These are phyloP conservation scores for Onygenales sp. DNA, from an alignment of 2,329 filamentous ascomycete species.

Conservation along the genomic window DNA sequence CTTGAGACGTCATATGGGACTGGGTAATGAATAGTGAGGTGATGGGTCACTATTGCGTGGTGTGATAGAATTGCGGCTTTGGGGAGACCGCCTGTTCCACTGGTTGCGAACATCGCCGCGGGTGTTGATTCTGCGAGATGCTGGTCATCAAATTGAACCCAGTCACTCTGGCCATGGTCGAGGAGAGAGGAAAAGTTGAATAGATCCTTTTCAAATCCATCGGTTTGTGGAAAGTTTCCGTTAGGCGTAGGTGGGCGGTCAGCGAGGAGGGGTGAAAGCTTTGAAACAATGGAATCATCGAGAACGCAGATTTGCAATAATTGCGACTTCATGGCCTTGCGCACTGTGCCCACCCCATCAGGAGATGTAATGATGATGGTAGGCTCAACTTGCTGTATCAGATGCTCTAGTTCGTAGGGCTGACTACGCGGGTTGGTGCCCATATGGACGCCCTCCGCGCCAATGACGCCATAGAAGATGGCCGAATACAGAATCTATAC, in stretches of 20 bases:
- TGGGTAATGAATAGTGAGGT: constrained; percentile 38
- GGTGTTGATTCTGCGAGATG: constrained; percentile 33
- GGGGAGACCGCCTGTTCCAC: constrained; percentile 51
- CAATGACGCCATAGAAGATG: constrained; percentile 40
- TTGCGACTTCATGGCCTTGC: constrained; percentile 15
- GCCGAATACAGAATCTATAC: constrained; percentile 40
- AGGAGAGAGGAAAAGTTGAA: constrained; percentile 31
- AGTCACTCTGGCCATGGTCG: constrained; percentile 34
- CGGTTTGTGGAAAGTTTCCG: constrained; percentile 17
- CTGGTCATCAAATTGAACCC: constrained; percentile 34
- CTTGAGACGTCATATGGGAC: constrained; percentile 32
- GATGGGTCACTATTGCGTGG: constrained; percentile 46
- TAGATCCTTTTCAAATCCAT: constrained; percentile 4
- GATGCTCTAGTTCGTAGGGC: constrained; percentile 37
- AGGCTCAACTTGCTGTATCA: constrained; percentile 35
- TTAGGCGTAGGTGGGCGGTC: constrained; percentile 18
- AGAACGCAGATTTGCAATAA: not conserved
- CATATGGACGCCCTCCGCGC: constrained; percentile 37
- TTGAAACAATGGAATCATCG: not conserved
- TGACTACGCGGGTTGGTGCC: constrained; percentile 42
- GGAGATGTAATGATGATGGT: constrained; percentile 41
- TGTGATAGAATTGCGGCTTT: constrained; percentile 52
- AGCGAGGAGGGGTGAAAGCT: constrained; percentile 8
- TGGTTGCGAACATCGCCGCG: constrained; percentile 43
- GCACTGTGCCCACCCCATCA: constrained; percentile 30